Evolutionary conservation across 805 yeast species (phyloP).

Genomic region (Nakazawaea wyomingensis): DNA sequence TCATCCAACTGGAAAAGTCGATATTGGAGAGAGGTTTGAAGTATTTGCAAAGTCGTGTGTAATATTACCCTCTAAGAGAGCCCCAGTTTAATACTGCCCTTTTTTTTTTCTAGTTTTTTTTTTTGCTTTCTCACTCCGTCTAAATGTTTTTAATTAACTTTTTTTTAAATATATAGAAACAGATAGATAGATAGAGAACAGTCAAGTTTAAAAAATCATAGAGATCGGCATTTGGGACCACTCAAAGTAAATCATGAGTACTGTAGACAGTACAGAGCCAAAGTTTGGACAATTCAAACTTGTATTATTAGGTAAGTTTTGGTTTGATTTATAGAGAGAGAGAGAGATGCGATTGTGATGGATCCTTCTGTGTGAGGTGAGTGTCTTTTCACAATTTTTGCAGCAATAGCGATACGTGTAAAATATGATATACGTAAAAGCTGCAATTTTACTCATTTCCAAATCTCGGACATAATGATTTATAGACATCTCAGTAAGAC

Average conservation of each 20-base stretch:
- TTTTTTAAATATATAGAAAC: not conserved
- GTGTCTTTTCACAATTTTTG: too few relatives aligned
- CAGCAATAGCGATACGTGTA: too few relatives aligned
- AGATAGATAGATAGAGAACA: slow-evolving; percentile 1
- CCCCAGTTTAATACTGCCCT: too few relatives aligned
- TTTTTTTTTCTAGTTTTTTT: not conserved
- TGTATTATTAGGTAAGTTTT: slow-evolving; percentile 39
- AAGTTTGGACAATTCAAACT: slow-evolving; percentile 53
- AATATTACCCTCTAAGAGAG: too few relatives aligned
- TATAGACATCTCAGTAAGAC: not conserved
- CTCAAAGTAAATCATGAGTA: slow-evolving; percentile 2
- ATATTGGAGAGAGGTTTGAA: slow-evolving; percentile 10
- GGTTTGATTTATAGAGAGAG: too few relatives aligned
- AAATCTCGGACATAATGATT: not conserved
- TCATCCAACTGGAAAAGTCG: slow-evolving; percentile 14
- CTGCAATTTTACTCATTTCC: not conserved
- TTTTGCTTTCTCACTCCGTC: not conserved
- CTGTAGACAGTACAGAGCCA: slow-evolving; percentile 12
- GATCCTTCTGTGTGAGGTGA: too few relatives aligned
- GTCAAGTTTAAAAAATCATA: too few relatives aligned
- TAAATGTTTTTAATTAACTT: too few relatives aligned
- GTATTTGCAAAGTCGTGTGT: slow-evolving; percentile 4
- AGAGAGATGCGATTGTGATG: too few relatives aligned
- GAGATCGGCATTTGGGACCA: too few relatives aligned
- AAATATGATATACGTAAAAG: too few relatives aligned